Percentiles rank a stretch among this genome's conserved stretches.
These are phyloP conservation scores for Schizophyllum commune DNA, from an alignment of 1,284 basidiomycete genomes.

Conservation along the genomic window DNA sequence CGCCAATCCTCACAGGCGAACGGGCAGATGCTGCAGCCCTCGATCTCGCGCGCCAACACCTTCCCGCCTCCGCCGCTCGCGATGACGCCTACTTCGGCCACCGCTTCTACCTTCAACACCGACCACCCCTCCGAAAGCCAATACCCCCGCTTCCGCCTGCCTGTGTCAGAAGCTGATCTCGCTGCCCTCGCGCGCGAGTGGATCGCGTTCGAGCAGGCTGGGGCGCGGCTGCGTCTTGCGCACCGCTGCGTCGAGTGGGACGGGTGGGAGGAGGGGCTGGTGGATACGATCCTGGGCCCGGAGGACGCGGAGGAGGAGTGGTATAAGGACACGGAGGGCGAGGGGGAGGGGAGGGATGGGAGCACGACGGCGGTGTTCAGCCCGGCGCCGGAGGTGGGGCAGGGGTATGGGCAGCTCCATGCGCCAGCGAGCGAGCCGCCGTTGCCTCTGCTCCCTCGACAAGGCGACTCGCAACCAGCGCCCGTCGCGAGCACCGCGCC, in stretches of 20 bases:
- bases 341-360: slow-evolving; percentile 9
- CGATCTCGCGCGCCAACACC: slow-evolving; percentile 10
- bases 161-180: slow-evolving; percentile 12
- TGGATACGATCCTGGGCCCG: slow-evolving; percentile 63
- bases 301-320: slow-evolving; percentile 64
- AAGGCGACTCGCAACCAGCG: neutral
- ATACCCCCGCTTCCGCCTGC: neutral
- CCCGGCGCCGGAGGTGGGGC: neutral
- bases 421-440: neutral
- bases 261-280: slow-evolving; percentile 78
- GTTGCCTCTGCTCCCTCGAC: neutral
- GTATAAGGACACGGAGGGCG: slow-evolving; percentile 40
- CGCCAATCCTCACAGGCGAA: slow-evolving; percentile 8
- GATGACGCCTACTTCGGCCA: neutral
- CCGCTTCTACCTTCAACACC: neutral
- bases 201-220: slow-evolving; percentile 60
- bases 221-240: slow-evolving; percentile 58
- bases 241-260: slow-evolving; percentile 79
- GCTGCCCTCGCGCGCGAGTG: slow-evolving; percentile 52
- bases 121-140: neutral
- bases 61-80: neutral
- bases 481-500: neutral
- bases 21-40: slow-evolving; percentile 5
- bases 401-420: too few relatives aligned
- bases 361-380: neutral